Evolutionary conservation across 1,284 basidiomycete genomes (phyloP).

Genomic region (Erythrobasidium hasegawianum): DNA sequence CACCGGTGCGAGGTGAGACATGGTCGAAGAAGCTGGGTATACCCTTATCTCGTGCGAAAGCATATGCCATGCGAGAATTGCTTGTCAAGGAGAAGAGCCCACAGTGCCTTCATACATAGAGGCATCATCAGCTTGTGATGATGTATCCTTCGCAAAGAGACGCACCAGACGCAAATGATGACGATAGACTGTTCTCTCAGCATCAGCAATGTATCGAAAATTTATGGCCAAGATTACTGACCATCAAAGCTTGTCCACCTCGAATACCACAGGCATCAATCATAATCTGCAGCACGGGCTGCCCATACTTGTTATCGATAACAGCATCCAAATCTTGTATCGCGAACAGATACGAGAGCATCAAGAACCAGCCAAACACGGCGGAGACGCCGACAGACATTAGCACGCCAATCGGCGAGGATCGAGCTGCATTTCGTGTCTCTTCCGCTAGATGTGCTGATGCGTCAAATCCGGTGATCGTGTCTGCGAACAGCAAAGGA

Average conservation of each 20-base stretch:
- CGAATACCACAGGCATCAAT: conserved; percentile 66
- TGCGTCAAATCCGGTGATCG: conserved; percentile 58
- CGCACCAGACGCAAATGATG: conserved; percentile 61
- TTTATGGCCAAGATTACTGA: conserved; percentile 9
- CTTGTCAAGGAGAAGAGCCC: conserved; percentile 63
- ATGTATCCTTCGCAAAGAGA: not conserved
- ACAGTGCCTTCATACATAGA: conserved; percentile 53
- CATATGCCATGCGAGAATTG: conserved; percentile 75
- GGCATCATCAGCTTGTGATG: not conserved
- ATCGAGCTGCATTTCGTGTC: conserved; percentile 59
- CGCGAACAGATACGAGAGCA: conserved; percentile 66
- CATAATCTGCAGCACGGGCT: conserved; percentile 72
- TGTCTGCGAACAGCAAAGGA: too few relatives aligned
- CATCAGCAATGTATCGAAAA: conserved; percentile 17
- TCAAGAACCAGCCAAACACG: conserved; percentile 62
- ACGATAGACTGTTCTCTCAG: conserved; percentile 56
- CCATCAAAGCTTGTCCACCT: conserved; percentile 68
- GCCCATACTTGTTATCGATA: conserved; percentile 56
- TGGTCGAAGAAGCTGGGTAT: conserved; percentile 65
- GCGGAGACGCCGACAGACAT: conserved; percentile 63
- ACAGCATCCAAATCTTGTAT: conserved; percentile 65
- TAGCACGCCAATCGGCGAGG: conserved; percentile 44
- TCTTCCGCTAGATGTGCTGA: conserved; percentile 66
- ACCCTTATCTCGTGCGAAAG: conserved; percentile 53
- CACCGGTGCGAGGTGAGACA: conserved; percentile 59